phyloP scores from a whole-genome alignment of 805 yeast species.

The Barnettozyma wickerhamii region DNA sequence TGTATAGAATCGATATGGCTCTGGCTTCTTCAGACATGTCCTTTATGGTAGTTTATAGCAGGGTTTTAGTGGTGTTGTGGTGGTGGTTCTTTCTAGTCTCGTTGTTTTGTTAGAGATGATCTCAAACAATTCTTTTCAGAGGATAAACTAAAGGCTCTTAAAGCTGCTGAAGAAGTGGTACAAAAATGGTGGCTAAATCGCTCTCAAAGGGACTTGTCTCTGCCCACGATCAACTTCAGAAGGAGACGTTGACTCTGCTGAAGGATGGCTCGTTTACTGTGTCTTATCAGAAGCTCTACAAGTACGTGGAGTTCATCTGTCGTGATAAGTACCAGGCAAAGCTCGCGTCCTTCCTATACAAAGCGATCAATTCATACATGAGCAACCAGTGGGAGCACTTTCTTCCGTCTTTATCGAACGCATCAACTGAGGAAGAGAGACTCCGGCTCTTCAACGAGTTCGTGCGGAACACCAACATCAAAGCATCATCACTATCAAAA shows the following conservation, averaged over 20 bases:
- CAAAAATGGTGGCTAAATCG: neutral
- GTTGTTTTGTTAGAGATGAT: too few species aligned
- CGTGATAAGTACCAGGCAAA: slow-evolving; percentile 20
- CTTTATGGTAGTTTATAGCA: neutral
- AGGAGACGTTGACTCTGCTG: slow-evolving; percentile 2
- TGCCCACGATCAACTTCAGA: slow-evolving; percentile 2
- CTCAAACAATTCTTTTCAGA: too few species aligned
- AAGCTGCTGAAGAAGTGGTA: too few species aligned
- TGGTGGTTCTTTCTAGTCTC: too few species aligned
- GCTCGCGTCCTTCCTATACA: slow-evolving; percentile 13
- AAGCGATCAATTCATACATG: slow-evolving; percentile 4
- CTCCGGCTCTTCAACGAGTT: neutral
- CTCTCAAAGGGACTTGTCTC: slow-evolving; percentile 1
- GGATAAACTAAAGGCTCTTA: too few species aligned
- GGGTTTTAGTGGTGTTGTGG: too few species aligned
- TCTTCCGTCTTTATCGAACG: neutral
- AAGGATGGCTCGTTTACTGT: neutral
- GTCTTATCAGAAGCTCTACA: slow-evolving; percentile 16
- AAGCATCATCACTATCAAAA: slow-evolving; percentile 10
- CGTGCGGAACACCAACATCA: slow-evolving; percentile 4
- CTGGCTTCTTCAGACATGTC: slow-evolving; percentile 10
- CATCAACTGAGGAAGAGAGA: neutral
- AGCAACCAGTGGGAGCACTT: neutral
- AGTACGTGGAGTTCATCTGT: slow-evolving; percentile 23
- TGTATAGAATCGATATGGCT: slow-evolving; percentile 14